Evolutionary conservation across 352 stramenopile genomes (phyloP), one percentile per base, ranked within the genome.

Genomic region (Plasmopara muralis): DNA sequence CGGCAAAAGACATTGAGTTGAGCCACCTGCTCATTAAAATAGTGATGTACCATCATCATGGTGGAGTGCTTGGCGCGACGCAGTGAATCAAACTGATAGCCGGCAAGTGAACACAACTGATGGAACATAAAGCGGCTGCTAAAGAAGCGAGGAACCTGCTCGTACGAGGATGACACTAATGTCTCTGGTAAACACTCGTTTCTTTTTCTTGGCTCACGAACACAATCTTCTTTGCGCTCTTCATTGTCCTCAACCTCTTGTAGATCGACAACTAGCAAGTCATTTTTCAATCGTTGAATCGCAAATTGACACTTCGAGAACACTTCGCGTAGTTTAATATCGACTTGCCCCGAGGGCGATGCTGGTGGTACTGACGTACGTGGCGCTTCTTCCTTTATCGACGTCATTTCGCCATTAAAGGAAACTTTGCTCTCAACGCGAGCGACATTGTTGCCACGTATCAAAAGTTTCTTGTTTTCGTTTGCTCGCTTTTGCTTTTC

Each of bases 31-130:
- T 89, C 70, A 56, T 92, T 89, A 49, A 91, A 86, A 63, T 89
- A 88, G 47, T 95, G 85, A 57, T 93, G 81, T 44, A 95, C 55
- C 43, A 95, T 77, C 83, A 95, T 94, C 79, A 93, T 90, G 5
- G 83, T 92, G 49, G 85, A 93, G 68, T 95, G 85, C 58, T 95
- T 95, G 47, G 85, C 85, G 28, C 85, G 85, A 28, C 85, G 83
- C 28, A 95, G 60, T 58, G 83, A 85, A 59, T 95, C 85, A 55
- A 94, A 95, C 61, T 95, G 85, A 58, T 90, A 93, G 48, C 72
- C 72, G 9, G 78, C 69, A 46, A 70, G 67, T 13, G 80, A 80
- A 53, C 83, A 91, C 15, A 93, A 62, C 64, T 93, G 83, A 53
- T 93, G 83, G 49, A 91, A 93, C 74, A 90, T 89, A 55, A 91